These are phyloP conservation scores for Rubroboletus pulcherrimus DNA, from an alignment of 768 basidiomycete genomes.

Conservation along the genomic window DNA sequence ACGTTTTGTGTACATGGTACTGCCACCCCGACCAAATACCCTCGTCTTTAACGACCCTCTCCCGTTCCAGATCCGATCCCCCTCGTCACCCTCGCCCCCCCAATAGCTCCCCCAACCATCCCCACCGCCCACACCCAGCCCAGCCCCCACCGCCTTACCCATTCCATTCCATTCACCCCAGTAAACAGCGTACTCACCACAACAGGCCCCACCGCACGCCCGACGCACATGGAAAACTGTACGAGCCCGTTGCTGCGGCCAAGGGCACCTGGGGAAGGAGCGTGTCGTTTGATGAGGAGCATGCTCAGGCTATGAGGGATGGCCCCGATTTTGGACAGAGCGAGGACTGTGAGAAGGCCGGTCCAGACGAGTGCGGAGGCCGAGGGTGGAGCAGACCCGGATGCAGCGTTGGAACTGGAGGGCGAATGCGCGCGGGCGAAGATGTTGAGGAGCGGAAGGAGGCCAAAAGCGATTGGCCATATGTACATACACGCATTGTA, in stretches of 20 bases:
- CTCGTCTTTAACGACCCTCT: too few species aligned
- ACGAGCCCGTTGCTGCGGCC: constrained; percentile 62
- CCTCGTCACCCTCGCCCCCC: too few species aligned
- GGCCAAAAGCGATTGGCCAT: constrained; percentile 50
- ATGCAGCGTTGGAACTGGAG: not conserved
- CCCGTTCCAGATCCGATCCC: too few species aligned
- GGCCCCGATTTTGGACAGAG: constrained; percentile 28
- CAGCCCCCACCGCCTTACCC: constrained; percentile 1
- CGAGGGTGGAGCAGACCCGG: constrained; percentile 13
- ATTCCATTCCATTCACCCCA: constrained; percentile 8
- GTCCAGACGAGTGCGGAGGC: constrained; percentile 41
- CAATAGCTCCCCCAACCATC: constrained; percentile 10
- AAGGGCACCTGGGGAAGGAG: constrained; percentile 21
- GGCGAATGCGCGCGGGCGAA: constrained; percentile 34
- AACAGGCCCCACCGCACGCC: constrained; percentile 51
- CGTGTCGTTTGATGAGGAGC: constrained; percentile 54
- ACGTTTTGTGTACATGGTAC: not conserved
- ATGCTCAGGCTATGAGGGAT: constrained; percentile 46
- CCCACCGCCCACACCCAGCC: constrained; percentile 16
- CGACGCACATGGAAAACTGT: constrained; percentile 52
- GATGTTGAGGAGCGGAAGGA: constrained; percentile 49
- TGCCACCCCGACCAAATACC: not conserved
- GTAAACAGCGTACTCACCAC: constrained; percentile 39
- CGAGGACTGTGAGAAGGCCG: constrained; percentile 41
- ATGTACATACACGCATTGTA: constrained; percentile 51